These are phyloP conservation scores for Komagataella phaffii DNA, from an alignment of 805 yeast genomes.

Conservation along the genomic window DNA sequence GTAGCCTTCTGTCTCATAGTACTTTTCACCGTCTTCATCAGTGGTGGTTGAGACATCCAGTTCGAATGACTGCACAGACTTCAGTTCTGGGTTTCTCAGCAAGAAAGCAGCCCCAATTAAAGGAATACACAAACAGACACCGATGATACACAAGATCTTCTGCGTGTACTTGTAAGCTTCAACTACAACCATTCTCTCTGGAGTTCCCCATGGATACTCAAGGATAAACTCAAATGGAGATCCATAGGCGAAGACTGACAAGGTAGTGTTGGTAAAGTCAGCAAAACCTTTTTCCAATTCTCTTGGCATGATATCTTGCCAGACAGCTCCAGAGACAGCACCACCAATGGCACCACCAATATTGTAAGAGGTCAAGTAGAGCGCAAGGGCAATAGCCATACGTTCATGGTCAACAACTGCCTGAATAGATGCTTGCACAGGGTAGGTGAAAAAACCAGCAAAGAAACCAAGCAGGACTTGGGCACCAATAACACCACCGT, in stretches of 20 bases:
- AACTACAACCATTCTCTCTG: slow-evolving; percentile 44
- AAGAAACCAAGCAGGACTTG: slow-evolving; percentile 57
- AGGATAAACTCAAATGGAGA: slow-evolving; percentile 37
- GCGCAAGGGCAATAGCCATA: slow-evolving; percentile 48
- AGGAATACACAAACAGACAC: slow-evolving; percentile 40
- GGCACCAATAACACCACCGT: slow-evolving; percentile 51
- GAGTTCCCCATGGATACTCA: slow-evolving; percentile 46
- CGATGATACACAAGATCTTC: slow-evolving; percentile 40
- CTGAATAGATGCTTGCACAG: slow-evolving; percentile 48
- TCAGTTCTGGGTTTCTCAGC: slow-evolving; percentile 28
- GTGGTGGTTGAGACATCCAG: not conserved
- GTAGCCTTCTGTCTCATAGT: not conserved
- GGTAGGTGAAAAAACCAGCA: slow-evolving; percentile 59
- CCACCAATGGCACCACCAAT: slow-evolving; percentile 55
- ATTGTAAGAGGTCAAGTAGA: slow-evolving; percentile 42
- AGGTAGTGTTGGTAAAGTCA: slow-evolving; percentile 16
- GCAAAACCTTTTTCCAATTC: slow-evolving; percentile 21
- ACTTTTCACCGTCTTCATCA: not conserved
- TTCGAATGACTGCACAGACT: slow-evolving; percentile 8
- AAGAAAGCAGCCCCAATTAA: slow-evolving; percentile 31
- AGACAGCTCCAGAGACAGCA: slow-evolving; percentile 55
- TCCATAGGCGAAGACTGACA: slow-evolving; percentile 34
- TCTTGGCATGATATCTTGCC: slow-evolving; percentile 47
- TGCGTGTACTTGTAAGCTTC: slow-evolving; percentile 48
- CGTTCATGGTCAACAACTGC: slow-evolving; percentile 47